Evolutionary conservation across 179 eudicot genomes (phyloP).

Genomic region (Patellifolia procumbens): DNA sequence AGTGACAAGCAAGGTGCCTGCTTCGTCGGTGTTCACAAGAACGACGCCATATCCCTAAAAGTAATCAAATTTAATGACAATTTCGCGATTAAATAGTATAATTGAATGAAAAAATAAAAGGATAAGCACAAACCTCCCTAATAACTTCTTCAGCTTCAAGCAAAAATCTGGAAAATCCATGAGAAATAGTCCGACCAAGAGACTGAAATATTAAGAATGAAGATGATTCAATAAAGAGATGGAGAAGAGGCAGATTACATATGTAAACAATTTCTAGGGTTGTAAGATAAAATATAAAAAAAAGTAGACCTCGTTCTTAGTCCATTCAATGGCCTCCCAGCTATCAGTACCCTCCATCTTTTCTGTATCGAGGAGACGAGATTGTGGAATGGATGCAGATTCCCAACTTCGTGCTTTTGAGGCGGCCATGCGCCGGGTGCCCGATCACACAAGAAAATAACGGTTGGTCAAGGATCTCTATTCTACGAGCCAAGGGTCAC

Average conservation of each 20-base stretch:
- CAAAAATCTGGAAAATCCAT: conserved; percentile 60
- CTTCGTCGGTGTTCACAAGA: conserved; percentile 87
- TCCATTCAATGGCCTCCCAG: conserved; percentile 93
- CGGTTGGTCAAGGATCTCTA: not conserved
- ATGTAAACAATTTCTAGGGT: not conserved
- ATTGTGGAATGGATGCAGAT: conserved; percentile 40
- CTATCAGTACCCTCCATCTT: conserved; percentile 69
- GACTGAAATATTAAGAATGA: conserved; percentile 37
- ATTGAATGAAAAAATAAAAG: not conserved
- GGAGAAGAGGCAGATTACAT: not conserved
- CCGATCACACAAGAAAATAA: conserved; percentile 11
- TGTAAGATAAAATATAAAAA: not conserved
- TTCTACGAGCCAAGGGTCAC: too few species aligned
- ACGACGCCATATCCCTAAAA: conserved; percentile 81
- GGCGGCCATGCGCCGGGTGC: conserved; percentile 44
- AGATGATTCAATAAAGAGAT: not conserved
- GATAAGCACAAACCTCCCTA: conserved; percentile 45
- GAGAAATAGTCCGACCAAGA: conserved; percentile 56
- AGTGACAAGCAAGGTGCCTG: conserved; percentile 85
- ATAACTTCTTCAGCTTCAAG: conserved; percentile 77
- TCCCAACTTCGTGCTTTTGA: conserved; percentile 39
- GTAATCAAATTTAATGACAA: not conserved
- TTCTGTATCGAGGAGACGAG: conserved; percentile 57
- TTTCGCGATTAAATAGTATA: not conserved
- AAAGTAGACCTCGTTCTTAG: conserved; percentile 61